These are phyloP conservation scores for Chlorella sorokiniana DNA, from an alignment of 139 green algal genomes.

Conservation along the genomic window DNA sequence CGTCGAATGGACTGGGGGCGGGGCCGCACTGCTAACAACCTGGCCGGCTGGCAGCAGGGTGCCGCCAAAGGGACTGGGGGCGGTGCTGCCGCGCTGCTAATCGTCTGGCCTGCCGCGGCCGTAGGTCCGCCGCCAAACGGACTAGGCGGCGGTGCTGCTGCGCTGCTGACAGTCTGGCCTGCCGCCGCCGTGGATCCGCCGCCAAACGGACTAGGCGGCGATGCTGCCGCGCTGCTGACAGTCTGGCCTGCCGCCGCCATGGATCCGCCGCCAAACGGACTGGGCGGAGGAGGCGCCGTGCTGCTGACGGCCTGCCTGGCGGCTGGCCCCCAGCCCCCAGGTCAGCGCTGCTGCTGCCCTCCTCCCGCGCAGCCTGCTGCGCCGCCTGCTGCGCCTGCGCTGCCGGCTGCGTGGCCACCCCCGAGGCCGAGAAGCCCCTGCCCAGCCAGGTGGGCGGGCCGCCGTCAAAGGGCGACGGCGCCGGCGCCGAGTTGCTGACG, in stretches of 20 bases:
- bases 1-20: neutral
- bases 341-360: neutral
- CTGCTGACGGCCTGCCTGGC: neutral
- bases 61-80: neutral
- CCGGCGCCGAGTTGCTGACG: neutral
- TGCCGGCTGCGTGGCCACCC: neutral
- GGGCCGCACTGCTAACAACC: neutral
- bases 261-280: neutral
- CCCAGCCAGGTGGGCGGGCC: neutral
- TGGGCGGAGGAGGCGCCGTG: neutral
- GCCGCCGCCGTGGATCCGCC: neutral
- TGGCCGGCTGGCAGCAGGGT: neutral
- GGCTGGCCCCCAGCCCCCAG: no score
- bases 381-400: neutral
- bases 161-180: neutral
- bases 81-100: neutral
- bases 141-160: neutral
- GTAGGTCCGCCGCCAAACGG: neutral
- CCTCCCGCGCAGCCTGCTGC: neutral
- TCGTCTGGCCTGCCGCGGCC: neutral
- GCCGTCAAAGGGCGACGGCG: neutral
- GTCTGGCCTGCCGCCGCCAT: neutral
- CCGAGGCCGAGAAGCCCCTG: neutral
- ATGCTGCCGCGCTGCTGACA: conserved; percentile 1
- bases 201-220: neutral